Evolutionary conservation across 1,139 yeast species (phyloP).

Genomic region (Pichia sp.): DNA sequence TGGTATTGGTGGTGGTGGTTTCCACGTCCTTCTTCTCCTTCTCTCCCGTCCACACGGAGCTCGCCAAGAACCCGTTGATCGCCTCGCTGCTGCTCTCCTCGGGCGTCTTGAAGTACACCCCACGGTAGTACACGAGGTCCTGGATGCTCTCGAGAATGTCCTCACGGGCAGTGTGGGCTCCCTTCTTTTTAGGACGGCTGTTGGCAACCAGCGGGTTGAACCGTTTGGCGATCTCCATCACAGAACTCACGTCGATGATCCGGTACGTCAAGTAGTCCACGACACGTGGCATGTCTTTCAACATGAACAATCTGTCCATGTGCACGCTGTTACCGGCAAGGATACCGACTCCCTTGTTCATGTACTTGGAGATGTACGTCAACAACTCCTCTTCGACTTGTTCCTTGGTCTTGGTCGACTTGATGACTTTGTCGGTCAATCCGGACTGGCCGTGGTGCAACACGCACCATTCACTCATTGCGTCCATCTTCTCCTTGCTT

Average conservation of each 20-base stretch:
- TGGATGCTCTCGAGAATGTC: constrained; percentile 89
- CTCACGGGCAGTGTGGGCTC: constrained; percentile 78
- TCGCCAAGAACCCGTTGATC: constrained; percentile 2
- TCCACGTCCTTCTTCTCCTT: constrained; percentile 16
- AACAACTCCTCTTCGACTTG: constrained; percentile 66
- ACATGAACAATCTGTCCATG: constrained; percentile 86
- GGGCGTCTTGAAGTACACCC: constrained; percentile 48
- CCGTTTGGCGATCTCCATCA: constrained; percentile 77
- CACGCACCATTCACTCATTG: constrained; percentile 86
- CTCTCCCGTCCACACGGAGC: constrained; percentile 1
- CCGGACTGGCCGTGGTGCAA: constrained; percentile 75
- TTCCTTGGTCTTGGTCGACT: constrained; percentile 50
- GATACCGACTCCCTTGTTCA: constrained; percentile 55
- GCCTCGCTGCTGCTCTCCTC: neutral
- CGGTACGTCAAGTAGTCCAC: constrained; percentile 77
- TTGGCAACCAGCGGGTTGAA: constrained; percentile 60
- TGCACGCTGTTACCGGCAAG: constrained; percentile 93
- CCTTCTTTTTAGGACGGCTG: constrained; percentile 40
- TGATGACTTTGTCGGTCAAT: constrained; percentile 64
- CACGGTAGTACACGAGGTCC: constrained; percentile 76
- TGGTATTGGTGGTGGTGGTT: neutral
- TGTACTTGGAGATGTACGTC: constrained; percentile 54
- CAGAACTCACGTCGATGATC: constrained; percentile 81
- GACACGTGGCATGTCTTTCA: constrained; percentile 77
- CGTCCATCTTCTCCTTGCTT: constrained; percentile 60